Conservation (phyloP, 305 asterid genomes). For the Rubia peregrina region DNA sequence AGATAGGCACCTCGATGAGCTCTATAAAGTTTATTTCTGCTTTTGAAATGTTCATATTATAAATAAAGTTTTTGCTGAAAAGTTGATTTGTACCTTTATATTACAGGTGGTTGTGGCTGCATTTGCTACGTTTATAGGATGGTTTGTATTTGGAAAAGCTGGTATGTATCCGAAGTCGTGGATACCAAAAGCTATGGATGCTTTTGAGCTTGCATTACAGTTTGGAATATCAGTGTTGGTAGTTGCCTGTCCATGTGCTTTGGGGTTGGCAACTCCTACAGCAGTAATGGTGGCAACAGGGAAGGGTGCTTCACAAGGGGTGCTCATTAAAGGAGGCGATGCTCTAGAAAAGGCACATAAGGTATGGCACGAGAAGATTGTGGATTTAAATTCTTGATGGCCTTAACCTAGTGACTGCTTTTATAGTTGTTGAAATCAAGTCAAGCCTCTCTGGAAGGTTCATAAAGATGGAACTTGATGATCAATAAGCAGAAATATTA, state of each 20-base stretch:
- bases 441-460: neutral
- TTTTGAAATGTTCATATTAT: neutral
- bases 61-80: neutral
- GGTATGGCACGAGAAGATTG: conserved; percentile 28
- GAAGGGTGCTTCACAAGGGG: conserved; percentile 93
- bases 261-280: conserved; percentile 96
- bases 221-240: conserved; percentile 89
- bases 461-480: neutral
- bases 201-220: conserved; percentile 87
- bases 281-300: conserved; percentile 99
- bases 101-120: conserved; percentile 75
- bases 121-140: conserved; percentile 69
- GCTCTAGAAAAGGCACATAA: conserved; percentile 93
- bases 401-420: neutral
- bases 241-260: conserved; percentile 98
- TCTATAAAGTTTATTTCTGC: neutral
- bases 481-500: neutral
- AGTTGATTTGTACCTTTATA: neutral
- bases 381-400: neutral
- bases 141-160: conserved; percentile 73
- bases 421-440: neutral
- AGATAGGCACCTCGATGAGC: neutral
- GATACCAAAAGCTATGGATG: conserved; percentile 80
- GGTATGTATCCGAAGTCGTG: conserved; percentile 65
- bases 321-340: conserved; percentile 89